Conservation (phyloP, 495 filamentous ascomycete species). For the Penicillium goetzii region DNA sequence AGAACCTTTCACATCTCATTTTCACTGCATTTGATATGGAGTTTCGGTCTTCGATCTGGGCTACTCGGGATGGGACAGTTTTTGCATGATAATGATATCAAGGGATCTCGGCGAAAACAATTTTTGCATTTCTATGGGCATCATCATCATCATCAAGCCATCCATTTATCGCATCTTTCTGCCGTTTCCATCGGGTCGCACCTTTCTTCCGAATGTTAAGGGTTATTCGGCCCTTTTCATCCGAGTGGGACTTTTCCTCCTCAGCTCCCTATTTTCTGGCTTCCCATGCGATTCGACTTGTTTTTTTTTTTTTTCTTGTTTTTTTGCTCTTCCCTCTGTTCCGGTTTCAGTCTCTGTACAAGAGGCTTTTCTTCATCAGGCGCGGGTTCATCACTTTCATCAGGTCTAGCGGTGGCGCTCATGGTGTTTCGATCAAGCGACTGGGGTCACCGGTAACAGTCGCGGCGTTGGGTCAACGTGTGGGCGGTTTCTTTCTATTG, state of each 20-base stretch:
- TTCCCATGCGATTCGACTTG: neutral
- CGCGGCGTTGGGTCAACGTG: neutral
- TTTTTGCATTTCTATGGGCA: conserved; percentile 28
- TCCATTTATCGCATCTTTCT: neutral
- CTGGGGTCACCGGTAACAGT: conserved; percentile 23
- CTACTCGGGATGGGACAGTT: conserved; percentile 21
- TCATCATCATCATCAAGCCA: conserved; percentile 8
- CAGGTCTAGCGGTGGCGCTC: conserved; percentile 42
- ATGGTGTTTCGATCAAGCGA: conserved; percentile 37
- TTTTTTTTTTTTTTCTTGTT: neutral
- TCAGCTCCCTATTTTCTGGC: neutral
- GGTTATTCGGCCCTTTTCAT: neutral
- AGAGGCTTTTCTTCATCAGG: conserved; percentile 9
- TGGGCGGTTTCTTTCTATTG: neutral
- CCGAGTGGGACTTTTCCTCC: neutral
- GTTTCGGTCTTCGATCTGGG: conserved; percentile 36
- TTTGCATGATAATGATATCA: conserved; percentile 31
- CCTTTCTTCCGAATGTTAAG: neutral
- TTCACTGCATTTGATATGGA: conserved; percentile 46
- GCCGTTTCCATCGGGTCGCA: neutral
- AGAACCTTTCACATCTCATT: conserved; percentile 21
- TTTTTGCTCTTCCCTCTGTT: neutral
- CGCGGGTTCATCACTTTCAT: conserved; percentile 19
- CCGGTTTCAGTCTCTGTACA: neutral
- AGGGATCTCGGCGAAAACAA: conserved; percentile 21